These are phyloP conservation scores for Ophiocordyceps australis DNA, from an alignment of 2,329 filamentous ascomycete species.

Conservation along the genomic window DNA sequence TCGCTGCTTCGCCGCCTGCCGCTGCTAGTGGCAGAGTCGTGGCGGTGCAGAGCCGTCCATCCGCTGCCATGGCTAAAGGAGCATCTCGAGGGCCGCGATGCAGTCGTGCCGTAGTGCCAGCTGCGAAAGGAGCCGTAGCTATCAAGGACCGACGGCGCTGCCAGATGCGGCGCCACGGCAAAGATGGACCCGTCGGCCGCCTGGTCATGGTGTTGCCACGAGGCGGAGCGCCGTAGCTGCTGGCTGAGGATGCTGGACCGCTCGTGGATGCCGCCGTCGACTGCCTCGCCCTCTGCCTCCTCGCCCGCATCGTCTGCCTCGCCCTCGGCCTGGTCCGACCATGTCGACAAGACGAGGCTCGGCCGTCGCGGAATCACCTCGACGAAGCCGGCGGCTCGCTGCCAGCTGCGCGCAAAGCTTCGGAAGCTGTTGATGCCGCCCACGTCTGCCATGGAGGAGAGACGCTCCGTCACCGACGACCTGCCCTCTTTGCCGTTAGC, in stretches of 20 bases:
- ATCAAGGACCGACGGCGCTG: slow-evolving; percentile 50
- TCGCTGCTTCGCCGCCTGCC: too few relatives aligned
- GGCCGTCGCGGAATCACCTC: slow-evolving; percentile 71
- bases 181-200: slow-evolving; percentile 23
- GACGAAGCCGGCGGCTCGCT: slow-evolving; percentile 72
- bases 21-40: slow-evolving; percentile 18
- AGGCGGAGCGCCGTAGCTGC: slow-evolving; percentile 22
- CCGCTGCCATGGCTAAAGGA: slow-evolving; percentile 25
- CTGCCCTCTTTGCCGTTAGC: too few relatives aligned
- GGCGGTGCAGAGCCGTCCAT: slow-evolving; percentile 3
- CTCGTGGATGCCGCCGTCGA: slow-evolving; percentile 9
- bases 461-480: slow-evolving; percentile 38
- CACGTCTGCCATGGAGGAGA: slow-evolving; percentile 46
- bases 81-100: slow-evolving; percentile 15
- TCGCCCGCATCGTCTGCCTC: slow-evolving; percentile 15
- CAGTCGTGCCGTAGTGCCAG: slow-evolving; percentile 33
- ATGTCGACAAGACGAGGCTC: slow-evolving; percentile 52
- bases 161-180: slow-evolving; percentile 38
- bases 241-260: slow-evolving; percentile 28
- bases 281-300: slow-evolving; percentile 10
- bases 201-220: too few relatives aligned
- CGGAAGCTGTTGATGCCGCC: slow-evolving; percentile 89
- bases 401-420: slow-evolving; percentile 85
- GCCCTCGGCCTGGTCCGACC: slow-evolving; percentile 25
- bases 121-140: slow-evolving; percentile 44